phyloP scores from a whole-genome alignment of 2,329 filamentous ascomycete species.

The Fusarium sp. region DNA sequence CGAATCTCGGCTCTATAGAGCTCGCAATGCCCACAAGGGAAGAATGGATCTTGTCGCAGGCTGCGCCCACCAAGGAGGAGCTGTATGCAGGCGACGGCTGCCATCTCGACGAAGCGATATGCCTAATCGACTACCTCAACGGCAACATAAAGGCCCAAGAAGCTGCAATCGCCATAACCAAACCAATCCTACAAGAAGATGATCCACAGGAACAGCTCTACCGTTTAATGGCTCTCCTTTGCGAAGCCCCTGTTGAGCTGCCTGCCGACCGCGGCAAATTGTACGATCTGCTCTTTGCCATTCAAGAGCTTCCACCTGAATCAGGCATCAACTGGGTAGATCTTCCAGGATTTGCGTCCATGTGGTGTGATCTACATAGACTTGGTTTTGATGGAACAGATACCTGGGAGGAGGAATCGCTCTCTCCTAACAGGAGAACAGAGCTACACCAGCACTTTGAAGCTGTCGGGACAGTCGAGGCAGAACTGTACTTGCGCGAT shows the following conservation, averaged over 20 bases:
- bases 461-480: not conserved
- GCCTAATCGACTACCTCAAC: conserved; percentile 14
- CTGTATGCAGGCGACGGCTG: not conserved
- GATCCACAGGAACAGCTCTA: not conserved
- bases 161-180: conserved; percentile 4
- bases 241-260: not conserved
- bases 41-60: not conserved
- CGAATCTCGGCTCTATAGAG: not conserved
- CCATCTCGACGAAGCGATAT: conserved; percentile 10
- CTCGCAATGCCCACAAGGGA: not conserved
- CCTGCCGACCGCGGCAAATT: conserved; percentile 7
- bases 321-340: not conserved
- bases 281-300: not conserved
- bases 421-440: not conserved
- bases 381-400: not conserved
- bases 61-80: not conserved
- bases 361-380: not conserved
- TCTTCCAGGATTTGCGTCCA: not conserved
- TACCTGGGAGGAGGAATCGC: not conserved
- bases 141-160: not conserved
- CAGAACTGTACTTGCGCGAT: not conserved
- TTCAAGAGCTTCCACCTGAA: not conserved
- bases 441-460: not conserved
- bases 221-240: not conserved
- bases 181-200: not conserved